A percentile compares a stretch with the other conserved stretches of the same genome.
Conservation (phyloP, 345 rosid genomes). For the Lenwebbia sp. region DNA sequence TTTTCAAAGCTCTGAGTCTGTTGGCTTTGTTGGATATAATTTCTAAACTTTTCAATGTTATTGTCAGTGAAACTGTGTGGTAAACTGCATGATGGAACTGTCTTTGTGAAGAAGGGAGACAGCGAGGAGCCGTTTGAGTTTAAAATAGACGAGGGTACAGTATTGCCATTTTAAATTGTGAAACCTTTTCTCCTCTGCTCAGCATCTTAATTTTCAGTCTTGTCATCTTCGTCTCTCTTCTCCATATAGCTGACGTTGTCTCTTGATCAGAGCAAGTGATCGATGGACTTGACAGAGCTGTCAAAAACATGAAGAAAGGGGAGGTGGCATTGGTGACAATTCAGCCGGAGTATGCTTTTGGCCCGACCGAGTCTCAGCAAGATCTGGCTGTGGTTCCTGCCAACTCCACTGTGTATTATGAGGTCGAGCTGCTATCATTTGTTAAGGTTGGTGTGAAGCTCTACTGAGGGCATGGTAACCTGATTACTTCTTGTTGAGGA, state of each 20-base stretch:
- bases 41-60: not conserved
- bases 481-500: not conserved
- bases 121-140: conserved; percentile 13
- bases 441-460: conserved; percentile 13
- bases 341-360: conserved; percentile 33
- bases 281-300: conserved; percentile 38
- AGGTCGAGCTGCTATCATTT: conserved; percentile 30
- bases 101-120: conserved; percentile 24
- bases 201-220: not conserved
- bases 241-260: not conserved
- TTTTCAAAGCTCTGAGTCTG: not conserved
- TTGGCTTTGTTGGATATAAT: not conserved
- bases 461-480: not conserved
- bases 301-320: conserved; percentile 36
- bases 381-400: conserved; percentile 28
- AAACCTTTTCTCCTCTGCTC: not conserved
- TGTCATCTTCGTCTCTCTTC: not conserved
- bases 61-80: conserved; percentile 22
- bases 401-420: conserved; percentile 20
- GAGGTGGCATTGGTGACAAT: conserved; percentile 29
- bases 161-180: not conserved
- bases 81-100: conserved; percentile 19
- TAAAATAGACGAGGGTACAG: conserved; percentile 52
- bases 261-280: conserved; percentile 22
- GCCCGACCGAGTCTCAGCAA: conserved; percentile 14